Base-by-base conservation (phyloP, 352 stramenopile species). In the Phytopythium mirpurense region DNA sequence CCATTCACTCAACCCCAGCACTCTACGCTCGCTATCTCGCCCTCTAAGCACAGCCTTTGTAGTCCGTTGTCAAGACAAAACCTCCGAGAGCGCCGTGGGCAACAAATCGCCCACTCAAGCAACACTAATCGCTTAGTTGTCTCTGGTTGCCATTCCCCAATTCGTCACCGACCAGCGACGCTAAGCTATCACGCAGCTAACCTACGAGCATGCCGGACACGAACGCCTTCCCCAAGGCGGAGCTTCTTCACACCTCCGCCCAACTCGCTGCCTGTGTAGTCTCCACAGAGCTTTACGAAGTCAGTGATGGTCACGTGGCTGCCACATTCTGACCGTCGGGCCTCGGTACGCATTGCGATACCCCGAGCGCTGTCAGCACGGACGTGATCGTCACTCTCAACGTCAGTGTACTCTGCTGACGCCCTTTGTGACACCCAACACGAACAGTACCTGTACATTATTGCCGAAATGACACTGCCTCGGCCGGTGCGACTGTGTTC, bases 111-210 rank as follows among this genome's bases (percentile, higher is more conserved):
- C 32, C 15, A 9, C 10, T 14, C 8, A 15, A 43, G 37, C 16
- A 43, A 7, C 19, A 24, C 19, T 16, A 19, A 16, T 2, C 37
- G 37, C 37, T n/a, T n/a, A n/a, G n/a, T 43, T 24, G 16, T 24
- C 37, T 43, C 8, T 7, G n/a, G 5, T 43, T 24, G 19, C 5
- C 41, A 47, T 15, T 47, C 18, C 41, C 12, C 41, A 47, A 18
- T 47, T 47, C 23, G 23, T 19, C 41, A 31, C 21, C 23, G 14
- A 47, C 41, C 41, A 47, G 41, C 41, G 19, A 47, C 41, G n/a
- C n/a, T n/a, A n/a, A n/a, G n/a, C n/a, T n/a, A 47, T 16, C 41
- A 31, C 29, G 19, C 14, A 44, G 38, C 38, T 44, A n/a, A 31
- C 10, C 41, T n/a, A 18, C 23, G 23, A 14, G 3, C 41, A 36